A percentile compares a stretch with the other conserved stretches of the same genome.
These are phyloP conservation scores for Aspergillus luchuensis DNA, from an alignment of 2,329 filamentous ascomycete genomes.

Conservation along the genomic window DNA sequence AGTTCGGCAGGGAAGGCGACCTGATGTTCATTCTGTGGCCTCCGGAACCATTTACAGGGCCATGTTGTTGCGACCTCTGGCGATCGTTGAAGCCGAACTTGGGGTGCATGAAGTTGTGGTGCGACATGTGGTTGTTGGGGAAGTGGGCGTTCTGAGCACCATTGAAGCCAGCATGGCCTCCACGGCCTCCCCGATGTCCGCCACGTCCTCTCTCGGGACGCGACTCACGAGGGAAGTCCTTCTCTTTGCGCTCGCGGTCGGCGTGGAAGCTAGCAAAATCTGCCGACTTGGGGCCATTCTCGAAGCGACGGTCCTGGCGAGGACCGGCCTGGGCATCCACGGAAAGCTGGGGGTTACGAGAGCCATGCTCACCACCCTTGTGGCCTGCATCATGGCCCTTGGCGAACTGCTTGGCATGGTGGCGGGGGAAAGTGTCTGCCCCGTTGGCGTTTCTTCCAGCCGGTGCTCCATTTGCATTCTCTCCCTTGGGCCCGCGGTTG, in stretches of 20 bases:
- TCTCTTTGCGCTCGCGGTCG: constrained; percentile 34
- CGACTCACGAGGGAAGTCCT: constrained; percentile 40
- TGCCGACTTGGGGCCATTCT: constrained; percentile 42
- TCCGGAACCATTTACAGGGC: constrained; percentile 41
- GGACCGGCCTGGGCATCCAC: constrained; percentile 37
- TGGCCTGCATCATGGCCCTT: constrained; percentile 35
- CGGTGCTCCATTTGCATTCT: constrained; percentile 28
- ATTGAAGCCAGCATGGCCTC: constrained; percentile 36
- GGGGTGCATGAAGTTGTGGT: constrained; percentile 43
- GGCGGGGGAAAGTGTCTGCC: constrained; percentile 33
- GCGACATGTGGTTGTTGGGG: constrained; percentile 41
- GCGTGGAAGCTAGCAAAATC: constrained; percentile 36
- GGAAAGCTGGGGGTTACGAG: constrained; percentile 32
- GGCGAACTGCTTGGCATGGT: constrained; percentile 38
- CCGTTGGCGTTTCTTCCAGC: constrained; percentile 34
- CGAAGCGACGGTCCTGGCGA: constrained; percentile 43
- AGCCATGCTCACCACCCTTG: constrained; percentile 26
- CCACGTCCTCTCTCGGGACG: constrained; percentile 44
- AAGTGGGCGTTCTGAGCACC: constrained; percentile 41
- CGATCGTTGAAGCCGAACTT: constrained; percentile 49
- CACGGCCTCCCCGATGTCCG: constrained; percentile 45
- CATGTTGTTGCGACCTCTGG: constrained; percentile 43
- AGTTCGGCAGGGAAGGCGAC: constrained; percentile 64
- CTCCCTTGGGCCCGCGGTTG: constrained; percentile 35
- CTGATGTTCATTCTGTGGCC: constrained; percentile 57